These are phyloP conservation scores for Teratosphaeria viscida DNA, from an alignment of 2,329 filamentous ascomycete species.

Conservation along the genomic window DNA sequence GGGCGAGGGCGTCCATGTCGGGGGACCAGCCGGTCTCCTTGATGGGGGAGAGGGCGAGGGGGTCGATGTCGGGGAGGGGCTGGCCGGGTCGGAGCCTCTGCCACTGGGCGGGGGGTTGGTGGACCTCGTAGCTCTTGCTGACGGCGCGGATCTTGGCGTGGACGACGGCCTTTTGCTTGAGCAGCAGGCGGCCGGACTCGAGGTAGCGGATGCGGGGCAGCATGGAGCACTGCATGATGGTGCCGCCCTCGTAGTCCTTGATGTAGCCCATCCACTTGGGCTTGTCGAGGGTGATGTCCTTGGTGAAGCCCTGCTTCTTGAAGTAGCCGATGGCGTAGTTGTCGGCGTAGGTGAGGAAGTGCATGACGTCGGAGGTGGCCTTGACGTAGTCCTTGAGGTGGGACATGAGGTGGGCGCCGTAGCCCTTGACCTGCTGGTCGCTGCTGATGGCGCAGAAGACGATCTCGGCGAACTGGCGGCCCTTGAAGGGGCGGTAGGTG, in stretches of 20 bases:
- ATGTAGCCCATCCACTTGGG: conserved; percentile 99
- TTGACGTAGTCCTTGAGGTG: conserved; percentile 98
- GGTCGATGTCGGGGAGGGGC: conserved; percentile 60
- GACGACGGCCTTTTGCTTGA: conserved; percentile 94
- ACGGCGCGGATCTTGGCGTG: conserved; percentile 91
- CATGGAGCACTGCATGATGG: conserved; percentile 99
- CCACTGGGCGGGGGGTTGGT: conserved; percentile 79
- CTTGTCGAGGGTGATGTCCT: conserved; percentile 87
- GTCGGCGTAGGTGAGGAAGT: conserved; percentile 96
- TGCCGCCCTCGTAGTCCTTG: conserved; percentile 98
- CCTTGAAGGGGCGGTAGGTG: conserved; percentile 89
- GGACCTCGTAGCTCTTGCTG: conserved; percentile 77
- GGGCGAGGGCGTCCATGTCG: conserved; percentile 94
- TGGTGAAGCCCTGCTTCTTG: conserved; percentile 98
- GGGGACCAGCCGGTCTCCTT: conserved; percentile 86
- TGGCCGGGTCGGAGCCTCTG: conserved; percentile 46
- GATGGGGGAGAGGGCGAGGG: conserved; percentile 77
- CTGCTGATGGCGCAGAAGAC: conserved; percentile 97
- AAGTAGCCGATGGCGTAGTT: conserved; percentile 99
- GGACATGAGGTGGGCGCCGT: conserved; percentile 95
- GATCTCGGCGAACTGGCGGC: conserved; percentile 89
- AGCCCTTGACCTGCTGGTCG: conserved; percentile 97
- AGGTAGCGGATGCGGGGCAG: conserved; percentile 89
- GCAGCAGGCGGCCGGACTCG: conserved; percentile 81
- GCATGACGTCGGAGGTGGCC: conserved; percentile 92